Conservation (phyloP, 495 filamentous ascomycete genomes). For the Rhizodiscina lignyota region DNA sequence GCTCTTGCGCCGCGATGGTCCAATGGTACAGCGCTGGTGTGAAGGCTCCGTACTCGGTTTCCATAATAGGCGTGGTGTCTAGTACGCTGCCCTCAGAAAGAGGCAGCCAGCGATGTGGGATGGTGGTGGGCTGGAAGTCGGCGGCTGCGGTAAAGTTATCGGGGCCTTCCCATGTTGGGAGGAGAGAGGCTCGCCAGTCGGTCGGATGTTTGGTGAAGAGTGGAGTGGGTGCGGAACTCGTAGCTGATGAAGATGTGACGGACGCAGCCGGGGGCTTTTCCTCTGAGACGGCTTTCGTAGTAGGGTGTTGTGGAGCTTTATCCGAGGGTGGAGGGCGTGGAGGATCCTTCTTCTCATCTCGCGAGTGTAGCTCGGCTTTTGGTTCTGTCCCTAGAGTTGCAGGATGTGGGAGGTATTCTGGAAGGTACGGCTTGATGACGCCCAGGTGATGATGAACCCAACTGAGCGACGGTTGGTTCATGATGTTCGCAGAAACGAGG, state of each 20-base stretch:
- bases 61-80: constrained; percentile 22
- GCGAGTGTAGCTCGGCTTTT: no score
- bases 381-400: no score
- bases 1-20: constrained; percentile 35
- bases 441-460: constrained; percentile 30
- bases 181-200: constrained; percentile 11
- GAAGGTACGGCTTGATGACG: constrained; percentile 28
- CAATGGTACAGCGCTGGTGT: constrained; percentile 25
- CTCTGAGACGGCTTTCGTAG: no score
- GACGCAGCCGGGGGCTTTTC: not conserved
- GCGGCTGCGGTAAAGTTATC: constrained; percentile 4
- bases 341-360: no score
- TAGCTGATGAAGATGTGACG: not conserved
- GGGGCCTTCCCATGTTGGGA: constrained; percentile 7
- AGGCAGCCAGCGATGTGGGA: constrained; percentile 28
- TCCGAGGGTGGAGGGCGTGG: constrained; percentile 5
- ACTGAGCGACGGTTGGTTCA: constrained; percentile 28
- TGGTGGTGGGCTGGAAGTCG: constrained; percentile 1
- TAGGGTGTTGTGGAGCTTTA: not conserved
- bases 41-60: constrained; percentile 1
- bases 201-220: no score
- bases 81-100: constrained; percentile 18
- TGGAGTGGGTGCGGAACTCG: not conserved
- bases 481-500: constrained; percentile 35
- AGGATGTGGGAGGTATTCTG: constrained; percentile 22